phyloP scores from a whole-genome alignment of 2,329 filamentous ascomycete genomes.

The Trichophyton mentagrophytes region DNA sequence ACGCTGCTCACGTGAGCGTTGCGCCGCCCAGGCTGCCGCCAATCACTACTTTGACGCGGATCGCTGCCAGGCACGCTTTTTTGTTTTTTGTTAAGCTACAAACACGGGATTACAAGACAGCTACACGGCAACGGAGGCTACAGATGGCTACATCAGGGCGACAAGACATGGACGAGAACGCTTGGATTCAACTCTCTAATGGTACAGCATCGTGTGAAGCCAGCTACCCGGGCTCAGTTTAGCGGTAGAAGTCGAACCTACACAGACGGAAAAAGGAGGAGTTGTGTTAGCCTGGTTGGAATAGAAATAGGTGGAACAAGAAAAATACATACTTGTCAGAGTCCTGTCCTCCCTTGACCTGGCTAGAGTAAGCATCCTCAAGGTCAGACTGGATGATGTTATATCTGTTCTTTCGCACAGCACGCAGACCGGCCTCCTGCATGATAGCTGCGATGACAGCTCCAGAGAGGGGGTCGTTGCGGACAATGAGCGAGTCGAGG shows the following conservation, averaged over 20 bases:
- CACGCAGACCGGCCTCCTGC: constrained; percentile 91
- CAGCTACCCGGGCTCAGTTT: constrained; percentile 12
- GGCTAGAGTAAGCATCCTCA: constrained; percentile 91
- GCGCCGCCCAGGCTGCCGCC: not conserved
- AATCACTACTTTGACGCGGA: not conserved
- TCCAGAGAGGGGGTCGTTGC: constrained; percentile 89
- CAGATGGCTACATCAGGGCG: not conserved
- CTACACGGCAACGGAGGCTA: not conserved
- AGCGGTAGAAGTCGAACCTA: constrained; percentile 86
- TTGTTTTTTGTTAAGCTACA: too few relatives aligned
- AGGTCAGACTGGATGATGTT: constrained; percentile 97
- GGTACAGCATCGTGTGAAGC: not conserved
- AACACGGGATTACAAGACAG: too few relatives aligned
- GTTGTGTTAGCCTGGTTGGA: constrained; percentile 29
- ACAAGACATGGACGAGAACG: not conserved
- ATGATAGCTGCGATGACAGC: constrained; percentile 97
- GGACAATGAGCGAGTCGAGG: constrained; percentile 86
- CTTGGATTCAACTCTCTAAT: not conserved
- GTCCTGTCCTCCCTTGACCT: constrained; percentile 75
- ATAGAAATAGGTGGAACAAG: not conserved
- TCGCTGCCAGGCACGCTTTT: not conserved
- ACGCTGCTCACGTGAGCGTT: not conserved
- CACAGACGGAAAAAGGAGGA: constrained; percentile 21
- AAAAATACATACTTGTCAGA: constrained; percentile 44
- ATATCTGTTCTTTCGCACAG: constrained; percentile 94